A percentile compares a stretch with the other conserved stretches of the same genome.
Evolutionary conservation across 1,139 yeast genomes (phyloP).

Genomic region (Pichia sp.): DNA sequence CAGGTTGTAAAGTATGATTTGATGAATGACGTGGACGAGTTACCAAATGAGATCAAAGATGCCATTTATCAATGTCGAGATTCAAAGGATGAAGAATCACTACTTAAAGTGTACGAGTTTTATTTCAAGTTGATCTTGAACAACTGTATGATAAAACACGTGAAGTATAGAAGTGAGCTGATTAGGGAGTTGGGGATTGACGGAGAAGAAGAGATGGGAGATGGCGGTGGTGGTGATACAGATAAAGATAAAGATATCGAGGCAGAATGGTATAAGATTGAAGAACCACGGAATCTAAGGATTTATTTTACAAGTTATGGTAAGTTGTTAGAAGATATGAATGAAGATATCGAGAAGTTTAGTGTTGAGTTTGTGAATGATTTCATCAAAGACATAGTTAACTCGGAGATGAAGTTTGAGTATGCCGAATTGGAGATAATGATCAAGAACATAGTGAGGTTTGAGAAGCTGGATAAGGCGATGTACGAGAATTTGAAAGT

Average conservation of each 20-base stretch:
- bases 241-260: not conserved
- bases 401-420: constrained; percentile 4
- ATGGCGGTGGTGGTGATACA: too few species aligned
- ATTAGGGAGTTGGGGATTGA: constrained; percentile 1
- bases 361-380: constrained; percentile 4
- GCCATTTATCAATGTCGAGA: constrained; percentile 6
- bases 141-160: not conserved
- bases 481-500: constrained; percentile 10
- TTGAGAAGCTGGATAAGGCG: constrained; percentile 10
- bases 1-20: not conserved
- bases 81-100: not conserved
- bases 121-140: constrained; percentile 5
- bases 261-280: constrained; percentile 8
- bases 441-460: constrained; percentile 1
- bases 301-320: not conserved
- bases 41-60: constrained; percentile 2
- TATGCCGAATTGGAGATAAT: constrained; percentile 5
- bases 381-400: constrained; percentile 8
- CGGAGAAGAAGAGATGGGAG: not conserved
- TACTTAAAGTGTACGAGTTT: constrained; percentile 8
- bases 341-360: not conserved
- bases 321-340: not conserved
- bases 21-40: not conserved
- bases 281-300: constrained; percentile 6
- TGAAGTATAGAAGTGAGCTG: not conserved